Base-by-base conservation (phyloP, 2,329 filamentous ascomycete genomes). In the Escovopsis sp. region DNA sequence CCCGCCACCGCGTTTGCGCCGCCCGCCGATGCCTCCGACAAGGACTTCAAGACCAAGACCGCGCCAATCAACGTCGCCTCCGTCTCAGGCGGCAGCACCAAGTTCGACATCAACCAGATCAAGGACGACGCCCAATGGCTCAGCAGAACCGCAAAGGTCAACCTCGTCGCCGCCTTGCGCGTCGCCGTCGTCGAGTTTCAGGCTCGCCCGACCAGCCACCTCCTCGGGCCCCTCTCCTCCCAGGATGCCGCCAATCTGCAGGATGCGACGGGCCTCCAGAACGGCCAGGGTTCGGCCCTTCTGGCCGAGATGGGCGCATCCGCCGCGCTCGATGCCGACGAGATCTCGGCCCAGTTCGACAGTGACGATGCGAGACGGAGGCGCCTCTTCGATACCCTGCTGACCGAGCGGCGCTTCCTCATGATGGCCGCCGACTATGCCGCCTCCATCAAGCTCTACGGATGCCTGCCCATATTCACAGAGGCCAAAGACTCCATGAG, bases 91-190 rank as follows among this genome's bases (percentile, higher is more conserved):
- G 72, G 74, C 34, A 30, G 74, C 34, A 30, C 8, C 27, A 74
- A 74, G 43, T 84, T 81, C 56, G 76, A 88, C 54, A 68, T 94
- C 50, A 77, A 82, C 33, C 67, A 81, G 54, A 76, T 96, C 57
- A 94, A 94, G 63, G 74, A 76, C 37, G 88, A 96, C 65, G 75
- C 86, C 30, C 58, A 82, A 50, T 96, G 88, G 87, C 67, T 98
- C 47, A 88, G 85, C 60, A 76, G 81, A 52, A 76, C 81, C 54
- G 76, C 79, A 39, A 71, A 75, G 36, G 76, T 95, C 49, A 86
- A 91, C 58, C 79, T 95, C 58, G 67, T 91, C 35, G 76, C 81
- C 11, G 87, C 89, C 24, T 67, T 98, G 53, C 76, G 91, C 45
- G 70, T 94, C 35, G 80, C 80, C 3, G 66, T 93, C 7, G 64